Evolutionary conservation across 129 eudicot genomes (phyloP).

Genomic region (Centella asiatica): DNA sequence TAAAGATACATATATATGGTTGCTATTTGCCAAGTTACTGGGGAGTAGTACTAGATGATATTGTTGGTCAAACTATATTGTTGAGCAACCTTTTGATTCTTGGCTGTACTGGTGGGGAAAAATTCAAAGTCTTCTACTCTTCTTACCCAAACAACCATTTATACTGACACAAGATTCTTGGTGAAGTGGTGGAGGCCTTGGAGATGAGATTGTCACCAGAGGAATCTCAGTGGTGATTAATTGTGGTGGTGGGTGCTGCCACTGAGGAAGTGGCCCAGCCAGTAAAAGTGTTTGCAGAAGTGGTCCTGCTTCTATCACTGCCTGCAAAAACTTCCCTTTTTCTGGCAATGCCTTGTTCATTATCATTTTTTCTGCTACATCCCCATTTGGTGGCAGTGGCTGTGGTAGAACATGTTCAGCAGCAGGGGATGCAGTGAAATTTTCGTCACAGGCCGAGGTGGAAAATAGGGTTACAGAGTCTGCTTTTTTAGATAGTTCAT

Average conservation of each 20-base stretch:
- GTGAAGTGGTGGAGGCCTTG: conserved; percentile 32
- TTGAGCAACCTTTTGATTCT: conserved; percentile 80
- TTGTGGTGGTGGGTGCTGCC: conserved; percentile 95
- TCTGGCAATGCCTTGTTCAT: conserved; percentile 55
- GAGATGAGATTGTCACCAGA: conserved; percentile 58
- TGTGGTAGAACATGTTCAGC: conserved; percentile 1
- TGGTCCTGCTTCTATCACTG: conserved; percentile 92
- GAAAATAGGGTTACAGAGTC: conserved; percentile 20
- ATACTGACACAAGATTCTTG: conserved; percentile 39
- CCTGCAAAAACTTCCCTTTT: conserved; percentile 73
- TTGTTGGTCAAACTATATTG: conserved; percentile 71
- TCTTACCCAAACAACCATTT: conserved; percentile 28
- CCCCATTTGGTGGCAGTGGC: conserved; percentile 11
- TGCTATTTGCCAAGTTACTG: conserved; percentile 18
- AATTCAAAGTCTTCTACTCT: conserved; percentile 39
- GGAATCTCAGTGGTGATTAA: conserved; percentile 80
- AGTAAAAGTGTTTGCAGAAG: conserved; percentile 75
- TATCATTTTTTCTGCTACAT: conserved; percentile 24
- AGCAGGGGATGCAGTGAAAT: conserved; percentile 19
- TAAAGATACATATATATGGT: no score
- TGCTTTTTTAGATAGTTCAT: conserved; percentile 24
- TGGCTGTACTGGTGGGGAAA: conserved; percentile 38
- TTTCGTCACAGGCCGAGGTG: conserved; percentile 47
- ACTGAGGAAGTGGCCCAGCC: conserved; percentile 91
- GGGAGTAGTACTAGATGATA: conserved; percentile 32